Percentiles rank a stretch among this genome's conserved stretches.
Conservation (phyloP, 1,284 basidiomycete genomes). For the Pseudozyma flocculosa region DNA sequence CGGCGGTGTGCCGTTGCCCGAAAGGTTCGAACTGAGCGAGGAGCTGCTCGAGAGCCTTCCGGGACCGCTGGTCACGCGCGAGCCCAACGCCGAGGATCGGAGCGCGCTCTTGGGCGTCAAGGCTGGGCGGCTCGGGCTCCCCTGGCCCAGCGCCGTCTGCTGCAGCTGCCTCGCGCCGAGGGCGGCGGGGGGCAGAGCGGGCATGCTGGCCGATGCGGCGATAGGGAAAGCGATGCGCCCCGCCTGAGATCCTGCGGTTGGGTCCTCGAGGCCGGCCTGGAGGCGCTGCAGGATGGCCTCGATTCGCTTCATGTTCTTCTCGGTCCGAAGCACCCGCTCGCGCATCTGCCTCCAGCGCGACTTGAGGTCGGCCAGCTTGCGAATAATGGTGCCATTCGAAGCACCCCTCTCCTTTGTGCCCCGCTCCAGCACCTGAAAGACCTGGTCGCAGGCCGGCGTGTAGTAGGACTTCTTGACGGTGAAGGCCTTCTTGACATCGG, state of each 20-base stretch:
- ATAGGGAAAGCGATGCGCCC: conserved; percentile 30
- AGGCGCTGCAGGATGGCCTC: conserved; percentile 64
- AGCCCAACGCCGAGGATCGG: conserved; percentile 10
- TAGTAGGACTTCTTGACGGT: conserved; percentile 69
- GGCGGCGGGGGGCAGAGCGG: no score
- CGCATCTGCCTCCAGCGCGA: conserved; percentile 76
- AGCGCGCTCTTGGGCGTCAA: conserved; percentile 7
- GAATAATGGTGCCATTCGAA: conserved; percentile 88
- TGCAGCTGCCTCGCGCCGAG: not conserved
- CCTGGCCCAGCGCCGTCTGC: conserved; percentile 24
- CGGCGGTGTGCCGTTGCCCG: conserved; percentile 18
- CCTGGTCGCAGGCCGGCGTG: conserved; percentile 85
- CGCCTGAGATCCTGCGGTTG: no score
- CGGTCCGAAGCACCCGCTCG: conserved; percentile 73
- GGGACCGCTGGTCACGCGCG: conserved; percentile 24
- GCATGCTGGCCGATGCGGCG: conserved; percentile 8
- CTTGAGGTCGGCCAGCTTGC: conserved; percentile 80
- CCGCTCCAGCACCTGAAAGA: conserved; percentile 88
- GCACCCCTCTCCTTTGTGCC: conserved; percentile 85
- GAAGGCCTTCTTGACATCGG: conserved; percentile 28
- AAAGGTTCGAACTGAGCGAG: conserved; percentile 17
- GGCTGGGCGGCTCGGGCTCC: conserved; percentile 21
- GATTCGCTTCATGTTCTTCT: conserved; percentile 75
- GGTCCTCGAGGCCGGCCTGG: not conserved
- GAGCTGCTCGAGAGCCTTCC: conserved; percentile 25